Evolutionary conservation across 208 protist genomes (phyloP).

Genomic region (Leishmania amazonensis): DNA sequence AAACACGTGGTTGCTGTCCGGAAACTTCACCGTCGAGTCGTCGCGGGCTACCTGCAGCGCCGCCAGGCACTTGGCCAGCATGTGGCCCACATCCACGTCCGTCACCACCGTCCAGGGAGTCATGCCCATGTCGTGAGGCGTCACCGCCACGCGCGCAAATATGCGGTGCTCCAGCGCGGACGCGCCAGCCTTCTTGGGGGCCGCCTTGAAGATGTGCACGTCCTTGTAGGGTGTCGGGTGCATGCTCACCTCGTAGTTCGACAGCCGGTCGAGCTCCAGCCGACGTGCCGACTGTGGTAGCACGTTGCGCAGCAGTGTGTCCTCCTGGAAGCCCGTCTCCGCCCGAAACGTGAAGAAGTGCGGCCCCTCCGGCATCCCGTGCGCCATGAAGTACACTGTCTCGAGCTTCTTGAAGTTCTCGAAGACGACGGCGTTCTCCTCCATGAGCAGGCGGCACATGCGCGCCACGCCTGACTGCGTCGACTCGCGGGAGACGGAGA

Average conservation of each 20-base stretch:
- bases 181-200: conserved; percentile 55
- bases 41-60: conserved; percentile 79
- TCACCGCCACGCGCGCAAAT: conserved; percentile 94
- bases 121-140: conserved; percentile 82
- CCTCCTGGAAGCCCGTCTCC: conserved; percentile 80
- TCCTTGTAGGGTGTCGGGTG: conserved; percentile 85
- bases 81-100: conserved; percentile 78
- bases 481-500: conserved; percentile 51
- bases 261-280: conserved; percentile 93
- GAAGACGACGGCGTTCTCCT: conserved; percentile 43
- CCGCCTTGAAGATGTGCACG: conserved; percentile 93
- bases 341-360: conserved; percentile 94
- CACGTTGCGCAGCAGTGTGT: conserved; percentile 94
- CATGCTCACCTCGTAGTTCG: conserved; percentile 93
- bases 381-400: conserved; percentile 73
- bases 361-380: conserved; percentile 71
- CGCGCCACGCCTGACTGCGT: conserved; percentile 47
- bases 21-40: conserved; percentile 66
- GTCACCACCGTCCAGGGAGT: conserved; percentile 71
- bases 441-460: conserved; percentile 50
- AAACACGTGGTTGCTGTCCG: conserved; percentile 84
- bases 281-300: conserved; percentile 94
- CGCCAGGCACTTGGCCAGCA: conserved; percentile 73
- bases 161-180: conserved; percentile 86
- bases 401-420: conserved; percentile 32